Evolutionary conservation across 108 stramenopile species (phyloP).

Genomic region (Ochromonas danica): DNA sequence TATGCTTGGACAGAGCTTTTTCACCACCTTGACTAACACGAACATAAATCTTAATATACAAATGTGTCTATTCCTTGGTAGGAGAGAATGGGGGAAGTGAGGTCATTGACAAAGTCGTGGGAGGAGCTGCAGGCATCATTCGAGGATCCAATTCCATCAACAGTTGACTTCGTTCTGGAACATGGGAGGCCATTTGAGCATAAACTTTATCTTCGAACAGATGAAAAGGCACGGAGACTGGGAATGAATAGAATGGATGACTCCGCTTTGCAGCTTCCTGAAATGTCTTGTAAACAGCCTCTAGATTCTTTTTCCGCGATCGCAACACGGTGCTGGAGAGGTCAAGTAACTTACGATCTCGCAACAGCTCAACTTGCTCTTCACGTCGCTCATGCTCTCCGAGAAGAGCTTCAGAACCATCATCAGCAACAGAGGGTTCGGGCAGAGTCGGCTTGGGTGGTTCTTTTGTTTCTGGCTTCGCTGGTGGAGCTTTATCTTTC

Average conservation of each 20-base stretch:
- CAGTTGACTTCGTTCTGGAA: too few relatives aligned
- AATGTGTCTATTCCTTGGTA: too few relatives aligned
- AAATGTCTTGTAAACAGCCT: not conserved
- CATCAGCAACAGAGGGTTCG: not conserved
- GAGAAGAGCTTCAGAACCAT: not conserved
- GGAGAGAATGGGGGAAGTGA: too few relatives aligned
- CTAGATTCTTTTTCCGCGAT: not conserved
- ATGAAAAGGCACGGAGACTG: conserved; percentile 30
- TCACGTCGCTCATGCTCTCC: not conserved
- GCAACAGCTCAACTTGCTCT: conserved; percentile 23
- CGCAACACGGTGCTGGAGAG: not conserved
- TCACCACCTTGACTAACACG: too few relatives aligned
- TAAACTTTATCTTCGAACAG: not conserved
- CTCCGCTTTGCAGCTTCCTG: not conserved
- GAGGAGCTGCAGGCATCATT: too few relatives aligned
- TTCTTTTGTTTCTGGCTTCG: not conserved
- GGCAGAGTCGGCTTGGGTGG: not conserved
- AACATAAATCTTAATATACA: too few relatives aligned
- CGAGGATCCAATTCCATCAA: too few relatives aligned
- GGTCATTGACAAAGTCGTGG: too few relatives aligned
- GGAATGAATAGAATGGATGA: not conserved
- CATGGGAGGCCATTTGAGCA: too few relatives aligned
- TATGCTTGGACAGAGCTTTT: too few relatives aligned
- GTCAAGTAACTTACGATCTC: conserved; percentile 25
- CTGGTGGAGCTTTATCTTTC: not conserved